Evolutionary conservation across 306 rosid genomes (phyloP), one percentile per base, ranked within the genome.

Genomic region (Dryas drummondii): DNA sequence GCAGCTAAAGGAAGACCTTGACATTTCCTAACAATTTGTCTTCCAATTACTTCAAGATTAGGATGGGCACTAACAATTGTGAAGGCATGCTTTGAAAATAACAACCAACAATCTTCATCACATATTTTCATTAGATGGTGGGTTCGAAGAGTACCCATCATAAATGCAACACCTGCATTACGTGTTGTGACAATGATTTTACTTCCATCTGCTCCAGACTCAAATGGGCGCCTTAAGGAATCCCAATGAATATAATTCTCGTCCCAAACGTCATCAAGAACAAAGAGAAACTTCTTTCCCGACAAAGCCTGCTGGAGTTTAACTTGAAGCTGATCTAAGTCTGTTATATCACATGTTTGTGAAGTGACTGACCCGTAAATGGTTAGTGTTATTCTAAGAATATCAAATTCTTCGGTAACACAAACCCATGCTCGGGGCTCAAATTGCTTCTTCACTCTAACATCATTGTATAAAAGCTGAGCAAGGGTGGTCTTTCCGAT

Each of bases 161-260:
- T 9, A 5, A 17, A 55, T 42, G 65, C 64, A 71, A 52, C 63
- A 54, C 16, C n/a, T 16, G 5, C n/a, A 55, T 71, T 54, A 13
- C 75, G 75, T 40, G 75, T 71, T 9, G 75, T 71, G 19, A 71
- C 49, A n/a, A 71, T n/a, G 10, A 71, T 17, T 40, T 17, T 71
- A 19, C 64, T 71, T 53, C 50, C 65, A 37, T 14, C 37, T 16
- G 16, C 75, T 19, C 1, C 72, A n/a, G 41, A 17, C 14, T 22
- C 40, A 48, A 68, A 48, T 7, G 72, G 72, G 5, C 40, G 15
- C 27, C 57, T 16, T 11, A 68, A 13, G 7, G 1, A 5, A 11
- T 68, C 57, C 72, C 72, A 68, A 0, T 8, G 6, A 9, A 0
- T 9, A 32, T 48, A 17, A 22, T 3, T 22, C 11, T 47, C 41